Base-by-base conservation (phyloP, 176 grass and related monocot genomes). In the Triticum urartu region DNA sequence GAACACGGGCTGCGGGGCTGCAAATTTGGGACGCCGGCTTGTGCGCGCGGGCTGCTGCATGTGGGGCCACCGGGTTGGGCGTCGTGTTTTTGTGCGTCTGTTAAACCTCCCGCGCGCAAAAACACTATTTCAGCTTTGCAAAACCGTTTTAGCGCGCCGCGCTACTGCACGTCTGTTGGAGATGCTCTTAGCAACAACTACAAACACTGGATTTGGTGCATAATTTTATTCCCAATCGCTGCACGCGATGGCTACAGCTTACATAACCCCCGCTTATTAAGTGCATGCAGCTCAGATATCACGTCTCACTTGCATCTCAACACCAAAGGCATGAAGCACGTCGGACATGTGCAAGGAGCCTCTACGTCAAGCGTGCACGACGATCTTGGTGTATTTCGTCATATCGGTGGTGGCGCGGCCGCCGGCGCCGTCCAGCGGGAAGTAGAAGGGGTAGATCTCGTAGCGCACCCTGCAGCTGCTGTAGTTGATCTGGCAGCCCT, bases 391-490 rank as follows among this genome's bases (percentile, higher is more conserved):
- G 88, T 92, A 85, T 79, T 84, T 85, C 1, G 83, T 74, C 90
- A 86, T 86, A 4, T 90, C 81, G 18, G 81, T 88, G 33, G 78
- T 42, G 61, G 82, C 42, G 11, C 20, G 35, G 1, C n/a, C 77
- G 11, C n/a, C 61, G 60, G 39, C 7, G 47, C 42, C 34, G 82
- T 73, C 85, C 13, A 94, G 89, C 6, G 92, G 92, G 89, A 94
- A 90, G 79, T 87, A 92, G 80, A 94, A 94, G 0, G 92, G 92
- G 75, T 94, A 94, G 20, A 94, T 94, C 90, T 94, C 92, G 85
- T 94, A 94, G 66, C 92, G 90, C 72, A 90, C 87, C 58, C 85
- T 85, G 68, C 89, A 94, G 84, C 89, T 94, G 83, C 92, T 94
- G 68, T 94, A 94, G 71, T 88, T 81, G 59, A 92, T 87, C 84